A percentile compares a stretch with the other conserved stretches of the same genome.
Conservation (phyloP, 306 rosid genomes). For the Vigna mungo region DNA sequence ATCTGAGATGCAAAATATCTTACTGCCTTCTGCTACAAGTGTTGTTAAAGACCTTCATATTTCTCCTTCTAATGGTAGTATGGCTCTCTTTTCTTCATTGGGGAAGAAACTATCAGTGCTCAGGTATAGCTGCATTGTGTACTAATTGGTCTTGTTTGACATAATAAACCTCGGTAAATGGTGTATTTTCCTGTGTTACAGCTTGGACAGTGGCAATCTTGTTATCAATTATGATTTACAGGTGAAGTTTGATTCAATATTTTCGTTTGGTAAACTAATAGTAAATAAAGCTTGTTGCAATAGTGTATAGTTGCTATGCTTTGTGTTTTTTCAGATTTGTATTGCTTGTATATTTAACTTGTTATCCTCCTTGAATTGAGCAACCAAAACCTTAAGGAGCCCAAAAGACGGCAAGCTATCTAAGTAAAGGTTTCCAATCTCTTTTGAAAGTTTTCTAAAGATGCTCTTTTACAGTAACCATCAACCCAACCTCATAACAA, state of each 20-base stretch:
- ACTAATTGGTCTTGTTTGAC: conserved; percentile 31
- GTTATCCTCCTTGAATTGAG: conserved; percentile 32
- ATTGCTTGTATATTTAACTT: conserved; percentile 3
- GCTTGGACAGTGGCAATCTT: conserved; percentile 71
- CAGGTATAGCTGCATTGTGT: conserved; percentile 59
- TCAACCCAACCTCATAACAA: background rate
- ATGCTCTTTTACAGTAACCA: background rate
- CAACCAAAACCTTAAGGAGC: conserved; percentile 18
- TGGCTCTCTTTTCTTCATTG: conserved; percentile 72
- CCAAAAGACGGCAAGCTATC: conserved; percentile 1
- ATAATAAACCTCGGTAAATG: conserved; percentile 22
- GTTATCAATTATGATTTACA: conserved; percentile 77
- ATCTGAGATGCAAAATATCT: conserved; percentile 75
- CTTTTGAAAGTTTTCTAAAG: no score
- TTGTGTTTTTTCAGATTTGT: conserved; percentile 1
- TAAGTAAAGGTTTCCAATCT: conserved; percentile 8
- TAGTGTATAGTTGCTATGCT: background rate
- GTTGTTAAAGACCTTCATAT: conserved; percentile 74
- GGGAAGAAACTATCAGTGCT: conserved; percentile 81
- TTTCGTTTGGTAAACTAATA: conserved; percentile 29
- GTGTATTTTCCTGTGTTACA: conserved; percentile 54
- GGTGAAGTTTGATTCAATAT: conserved; percentile 56
- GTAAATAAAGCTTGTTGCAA: conserved; percentile 22
- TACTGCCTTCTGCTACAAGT: conserved; percentile 64
- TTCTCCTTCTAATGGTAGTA: conserved; percentile 62